These are phyloP conservation scores for Pinguiococcus pyrenoidosus DNA, from an alignment of 108 stramenopile species.

Conservation along the genomic window DNA sequence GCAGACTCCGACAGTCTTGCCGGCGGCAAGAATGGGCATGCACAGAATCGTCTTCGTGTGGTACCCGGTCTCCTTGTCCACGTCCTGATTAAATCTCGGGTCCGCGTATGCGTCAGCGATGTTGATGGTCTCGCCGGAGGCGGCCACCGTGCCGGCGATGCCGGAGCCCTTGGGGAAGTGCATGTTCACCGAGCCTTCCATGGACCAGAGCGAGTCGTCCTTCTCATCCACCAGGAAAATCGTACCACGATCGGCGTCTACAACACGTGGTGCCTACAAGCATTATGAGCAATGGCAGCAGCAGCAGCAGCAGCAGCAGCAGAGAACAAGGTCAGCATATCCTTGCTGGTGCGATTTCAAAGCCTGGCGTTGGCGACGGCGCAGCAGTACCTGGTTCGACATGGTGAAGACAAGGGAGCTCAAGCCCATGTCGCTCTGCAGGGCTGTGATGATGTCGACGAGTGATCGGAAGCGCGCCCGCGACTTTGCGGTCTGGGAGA, in stretches of 20 bases:
- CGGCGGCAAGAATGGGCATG: slow-evolving; percentile 14
- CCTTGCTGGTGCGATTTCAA: too few relatives aligned
- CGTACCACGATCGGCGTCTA: slow-evolving; percentile 48
- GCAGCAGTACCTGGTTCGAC: slow-evolving; percentile 15
- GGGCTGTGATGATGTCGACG: slow-evolving; percentile 37
- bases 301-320: too few relatives aligned
- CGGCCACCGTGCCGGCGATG: slow-evolving; percentile 35
- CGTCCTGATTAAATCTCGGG: slow-evolving; percentile 37
- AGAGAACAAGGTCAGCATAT: too few relatives aligned
- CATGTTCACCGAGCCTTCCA: slow-evolving; percentile 49
- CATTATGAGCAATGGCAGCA: too few relatives aligned
- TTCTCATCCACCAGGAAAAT: slow-evolving; percentile 39
- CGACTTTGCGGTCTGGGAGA: too few relatives aligned
- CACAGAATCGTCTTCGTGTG: slow-evolving; percentile 31
- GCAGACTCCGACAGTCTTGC: slow-evolving; percentile 26
- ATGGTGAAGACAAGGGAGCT: slow-evolving; percentile 45
- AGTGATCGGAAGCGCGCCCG: too few relatives aligned
- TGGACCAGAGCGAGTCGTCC: slow-evolving; percentile 34
- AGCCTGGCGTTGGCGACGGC: too few relatives aligned
- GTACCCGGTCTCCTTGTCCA: slow-evolving; percentile 16
- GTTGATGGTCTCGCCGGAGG: slow-evolving; percentile 30
- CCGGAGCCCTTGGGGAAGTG: slow-evolving; percentile 38
- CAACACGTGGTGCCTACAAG: too few relatives aligned
- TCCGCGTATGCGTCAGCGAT: slow-evolving; percentile 43
- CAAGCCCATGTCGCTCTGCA: slow-evolving; percentile 38